Base-by-base conservation (phyloP, 768 basidiomycete genomes). In the Boletus huronensis region DNA sequence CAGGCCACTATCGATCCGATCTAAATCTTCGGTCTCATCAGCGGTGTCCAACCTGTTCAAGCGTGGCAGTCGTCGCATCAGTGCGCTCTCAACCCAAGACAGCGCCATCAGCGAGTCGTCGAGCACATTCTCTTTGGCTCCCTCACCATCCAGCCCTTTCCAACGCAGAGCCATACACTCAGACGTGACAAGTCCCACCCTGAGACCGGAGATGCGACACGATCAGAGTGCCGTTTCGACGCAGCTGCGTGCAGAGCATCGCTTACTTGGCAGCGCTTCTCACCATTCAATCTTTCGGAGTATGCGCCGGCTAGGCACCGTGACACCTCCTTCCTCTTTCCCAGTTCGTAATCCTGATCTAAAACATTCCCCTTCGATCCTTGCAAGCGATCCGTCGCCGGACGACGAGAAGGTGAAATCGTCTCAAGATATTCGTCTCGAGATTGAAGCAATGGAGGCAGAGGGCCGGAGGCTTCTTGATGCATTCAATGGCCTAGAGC, bases 401-500 rank as follows among this genome's bases (percentile, higher is more conserved):
- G 82, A 83, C 53, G 83, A 85, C 47, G 81, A 84, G 2, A 76
- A 73, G 48, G 69, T 82, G 52, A 79, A 81, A 54, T 79, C 85
- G n/a, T 77, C 81, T 54, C 75, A 79, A 57, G 78, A 85, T 36
- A 83, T 91, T 50, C 82, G 79, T 36, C 74, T 79, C 42, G 85
- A 90, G 61, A 87, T 92, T 40, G 72, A 78, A 54, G 69, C 76
- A 6, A 81, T 92, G 40, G 88, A 90, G 66, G 82, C 83, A 31
- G 89, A 92, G 65, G 82, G 80, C 6, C 77, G 79, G 57, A 76
- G 85, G 46, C 70, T 91, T 43, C 78, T 90, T 70, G 89, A 91
- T 63, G 88, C 88, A 3, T 91, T 91, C 68, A 88, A 82, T 60
- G 87, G 89, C 9, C 74, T 91, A 36, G 89, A 91, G 67, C 74